Evolutionary conservation across 768 basidiomycete species (phyloP).

Genomic region (Dendrothele bispora): DNA sequence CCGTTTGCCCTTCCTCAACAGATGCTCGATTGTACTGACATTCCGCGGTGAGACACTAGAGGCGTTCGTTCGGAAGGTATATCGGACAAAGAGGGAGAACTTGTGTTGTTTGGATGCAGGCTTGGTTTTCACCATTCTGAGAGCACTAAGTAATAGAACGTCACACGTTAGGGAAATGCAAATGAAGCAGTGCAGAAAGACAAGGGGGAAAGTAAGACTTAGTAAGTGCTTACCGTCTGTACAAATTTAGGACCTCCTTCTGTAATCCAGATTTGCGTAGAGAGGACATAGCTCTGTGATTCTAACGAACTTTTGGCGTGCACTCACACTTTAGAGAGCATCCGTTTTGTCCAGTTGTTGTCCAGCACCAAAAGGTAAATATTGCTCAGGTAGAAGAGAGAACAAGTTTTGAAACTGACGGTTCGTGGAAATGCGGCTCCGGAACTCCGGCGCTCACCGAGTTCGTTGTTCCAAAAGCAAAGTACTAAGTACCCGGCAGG

Average conservation of each 20-base stretch:
- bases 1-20: constrained; percentile 65
- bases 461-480: no score
- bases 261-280: constrained; percentile 47
- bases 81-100: constrained; percentile 68
- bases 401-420: no score
- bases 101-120: constrained; percentile 58
- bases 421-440: no score
- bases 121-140: constrained; percentile 74
- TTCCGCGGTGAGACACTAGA: constrained; percentile 61
- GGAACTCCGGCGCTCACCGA: no score
- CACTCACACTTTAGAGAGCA: no score
- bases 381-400: no score
- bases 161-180: no score
- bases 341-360: no score
- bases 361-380: no score
- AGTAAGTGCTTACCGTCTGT: constrained; percentile 45
- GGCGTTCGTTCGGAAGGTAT: constrained; percentile 68
- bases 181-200: background rate
- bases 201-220: constrained; percentile 38
- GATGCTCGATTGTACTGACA: constrained; percentile 70
- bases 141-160: no score
- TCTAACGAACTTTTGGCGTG: no score
- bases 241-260: constrained; percentile 49
- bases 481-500: no score
- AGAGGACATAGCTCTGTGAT: constrained; percentile 9